A percentile compares a stretch with the other conserved stretches of the same genome.
These are phyloP conservation scores for Aureobasidium sp. DNA, from an alignment of 2,329 filamentous ascomycete species.

Conservation along the genomic window DNA sequence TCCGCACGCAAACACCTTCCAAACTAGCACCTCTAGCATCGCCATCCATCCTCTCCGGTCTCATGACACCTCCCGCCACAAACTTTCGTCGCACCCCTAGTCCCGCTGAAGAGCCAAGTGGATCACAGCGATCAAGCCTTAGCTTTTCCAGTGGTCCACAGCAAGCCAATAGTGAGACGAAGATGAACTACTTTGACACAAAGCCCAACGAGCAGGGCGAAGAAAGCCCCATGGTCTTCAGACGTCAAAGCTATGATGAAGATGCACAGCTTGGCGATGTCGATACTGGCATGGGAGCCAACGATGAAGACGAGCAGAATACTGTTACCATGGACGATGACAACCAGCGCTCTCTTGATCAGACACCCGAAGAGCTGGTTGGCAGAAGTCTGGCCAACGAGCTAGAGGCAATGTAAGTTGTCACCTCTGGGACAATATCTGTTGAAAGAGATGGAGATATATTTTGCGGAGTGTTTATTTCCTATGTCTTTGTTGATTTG, in stretches of 20 bases:
- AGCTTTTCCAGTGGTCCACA: conserved; percentile 17
- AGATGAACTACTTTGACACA: background rate
- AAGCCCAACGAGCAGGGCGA: conserved; percentile 21
- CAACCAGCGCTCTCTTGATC: conserved; percentile 16
- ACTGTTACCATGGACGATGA: conserved; percentile 19
- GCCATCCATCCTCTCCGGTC: conserved; percentile 62
- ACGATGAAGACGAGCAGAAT: conserved; percentile 22
- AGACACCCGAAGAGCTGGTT: conserved; percentile 6
- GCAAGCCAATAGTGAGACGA: background rate
- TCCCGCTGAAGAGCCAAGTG: conserved; percentile 18
- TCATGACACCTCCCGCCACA: conserved; percentile 83
- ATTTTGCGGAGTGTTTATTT: background rate
- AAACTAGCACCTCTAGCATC: conserved; percentile 45
- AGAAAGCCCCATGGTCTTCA: conserved; percentile 43
- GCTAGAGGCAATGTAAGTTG: conserved; percentile 16
- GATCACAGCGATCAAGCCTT: conserved; percentile 7
- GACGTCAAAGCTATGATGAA: conserved; percentile 49
- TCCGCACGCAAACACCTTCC: conserved; percentile 46
- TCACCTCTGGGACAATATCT: background rate
- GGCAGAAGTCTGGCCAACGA: conserved; percentile 23
- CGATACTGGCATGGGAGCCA: conserved; percentile 33
- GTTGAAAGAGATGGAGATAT: background rate
- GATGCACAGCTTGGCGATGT: conserved; percentile 48
- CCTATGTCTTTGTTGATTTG: conserved; percentile 12
- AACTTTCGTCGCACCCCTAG: conserved; percentile 56